Evolutionary conservation across 2,329 filamentous ascomycete species (phyloP), one percentile per base, ranked within the genome.

Genomic region (Colletotrichum eremochloae): DNA sequence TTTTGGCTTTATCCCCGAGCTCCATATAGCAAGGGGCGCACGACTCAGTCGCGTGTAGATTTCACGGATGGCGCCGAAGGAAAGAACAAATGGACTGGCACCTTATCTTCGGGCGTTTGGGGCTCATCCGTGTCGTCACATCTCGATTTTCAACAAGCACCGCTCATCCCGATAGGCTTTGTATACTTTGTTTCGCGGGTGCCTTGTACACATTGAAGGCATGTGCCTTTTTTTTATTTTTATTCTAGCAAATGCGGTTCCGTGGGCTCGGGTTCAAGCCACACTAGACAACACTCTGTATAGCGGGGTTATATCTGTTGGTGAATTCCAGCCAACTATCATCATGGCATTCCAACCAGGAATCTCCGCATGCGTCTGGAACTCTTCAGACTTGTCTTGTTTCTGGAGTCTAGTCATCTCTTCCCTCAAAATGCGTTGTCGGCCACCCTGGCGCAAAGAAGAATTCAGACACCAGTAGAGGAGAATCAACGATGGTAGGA

Each of bases 41-140:
- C 58, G 53, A 46, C 60, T 60, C 66, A 12, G 11, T 56, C 11
- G 20, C 18, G 5, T 38, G 46, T 20, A 42, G 57, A 64, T 63
- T 60, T 63, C 5, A 63, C 60, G 52, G 68, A 38, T 68, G 64
- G 64, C 58, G 65, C 69, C 58, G 60, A 69, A 61, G 60, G 53
- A 9, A 50, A 62, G 1, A 66, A 42, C 38, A 60, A 68, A 60
- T 60, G 69, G 55, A 46, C 40, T 63, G 53, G 63, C 60, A 64
- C 50, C 53, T 64, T 33, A 33, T 50, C 58, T 61, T 24, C 48
- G 46, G 29, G 29, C 20, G 29, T 48, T 48, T 42, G 24, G 53
- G 55, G 66, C 58, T 64, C 40, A 72, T 61, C 40, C 48, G 24
- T 64, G 60, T 40, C 56, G 60, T 72, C 55, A 60, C 60, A 61